phyloP scores from a whole-genome alignment of 257 asterid species.

The Salvia rosmarinus region DNA sequence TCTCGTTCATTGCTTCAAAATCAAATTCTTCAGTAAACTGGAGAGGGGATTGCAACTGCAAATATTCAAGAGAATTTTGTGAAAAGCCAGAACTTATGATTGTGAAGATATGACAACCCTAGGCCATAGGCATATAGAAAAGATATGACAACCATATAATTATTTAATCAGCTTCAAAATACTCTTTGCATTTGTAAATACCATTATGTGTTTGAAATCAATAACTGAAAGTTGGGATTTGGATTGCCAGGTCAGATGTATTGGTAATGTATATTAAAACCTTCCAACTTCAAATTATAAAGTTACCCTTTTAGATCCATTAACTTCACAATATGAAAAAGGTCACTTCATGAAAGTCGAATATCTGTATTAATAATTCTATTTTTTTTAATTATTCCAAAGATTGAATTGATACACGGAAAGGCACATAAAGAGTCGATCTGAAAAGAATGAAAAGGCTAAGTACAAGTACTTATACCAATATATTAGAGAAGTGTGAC shows the following conservation, averaged over 20 bases:
- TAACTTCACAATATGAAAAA: conserved; percentile 12
- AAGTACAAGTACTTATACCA: not conserved
- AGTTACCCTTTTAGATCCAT: not conserved
- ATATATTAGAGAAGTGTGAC: not conserved
- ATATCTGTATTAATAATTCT: not conserved
- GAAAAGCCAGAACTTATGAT: conserved; percentile 1
- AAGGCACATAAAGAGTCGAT: not conserved
- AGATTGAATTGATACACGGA: conserved; percentile 9
- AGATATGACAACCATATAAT: conserved; percentile 13
- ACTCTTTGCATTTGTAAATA: not conserved
- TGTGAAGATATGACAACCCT: too few species aligned
- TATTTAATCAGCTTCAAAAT: conserved; percentile 4
- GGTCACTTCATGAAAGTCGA: conserved; percentile 12
- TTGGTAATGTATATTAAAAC: not conserved
- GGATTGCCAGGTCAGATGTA: not conserved
- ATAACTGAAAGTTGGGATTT: not conserved
- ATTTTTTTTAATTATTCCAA: not conserved
- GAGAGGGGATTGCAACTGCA: conserved; percentile 45
- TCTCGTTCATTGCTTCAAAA: conserved; percentile 82
- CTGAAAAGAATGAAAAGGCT: not conserved
- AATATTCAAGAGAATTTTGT: conserved; percentile 12
- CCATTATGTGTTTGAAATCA: conserved; percentile 1
- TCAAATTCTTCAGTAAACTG: conserved; percentile 69
- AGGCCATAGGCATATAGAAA: conserved; percentile 3
- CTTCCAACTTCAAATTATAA: conserved; percentile 9